phyloP scores from a whole-genome alignment of 73 alveolate genomes.

The Tetrahymena malaccensis region DNA sequence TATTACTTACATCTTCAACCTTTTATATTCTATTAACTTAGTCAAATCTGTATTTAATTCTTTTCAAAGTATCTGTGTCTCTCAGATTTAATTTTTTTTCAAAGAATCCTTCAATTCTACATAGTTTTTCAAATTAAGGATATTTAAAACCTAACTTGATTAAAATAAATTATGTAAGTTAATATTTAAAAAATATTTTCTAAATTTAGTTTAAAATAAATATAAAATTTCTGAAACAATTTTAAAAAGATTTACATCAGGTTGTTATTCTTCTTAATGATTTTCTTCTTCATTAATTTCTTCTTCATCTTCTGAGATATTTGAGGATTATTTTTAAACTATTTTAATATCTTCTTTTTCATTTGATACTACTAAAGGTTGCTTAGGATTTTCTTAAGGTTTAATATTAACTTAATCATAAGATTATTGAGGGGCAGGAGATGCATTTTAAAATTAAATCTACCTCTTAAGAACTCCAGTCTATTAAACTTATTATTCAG shows the following conservation, averaged over 20 bases:
- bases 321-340: not conserved
- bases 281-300: not conserved
- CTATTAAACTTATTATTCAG: no score
- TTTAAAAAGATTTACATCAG: not conserved
- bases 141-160: not conserved
- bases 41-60: not conserved
- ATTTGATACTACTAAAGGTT: no score
- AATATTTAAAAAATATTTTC: no score
- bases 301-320: not conserved
- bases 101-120: not conserved
- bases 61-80: not conserved
- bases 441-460: no score
- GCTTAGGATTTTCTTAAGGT: no score
- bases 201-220: no score
- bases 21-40: no score
- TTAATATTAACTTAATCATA: no score
- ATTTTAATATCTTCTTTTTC: not conserved
- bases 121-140: not conserved
- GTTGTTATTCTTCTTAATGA: not conserved
- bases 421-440: no score
- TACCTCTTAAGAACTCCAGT: no score
- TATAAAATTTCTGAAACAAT: no score
- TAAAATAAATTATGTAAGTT: no score
- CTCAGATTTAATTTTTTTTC: not conserved
- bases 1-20: not conserved